phyloP scores from a whole-genome alignment of 1,139 yeast species.

The Debaryomyces subglobosus region DNA sequence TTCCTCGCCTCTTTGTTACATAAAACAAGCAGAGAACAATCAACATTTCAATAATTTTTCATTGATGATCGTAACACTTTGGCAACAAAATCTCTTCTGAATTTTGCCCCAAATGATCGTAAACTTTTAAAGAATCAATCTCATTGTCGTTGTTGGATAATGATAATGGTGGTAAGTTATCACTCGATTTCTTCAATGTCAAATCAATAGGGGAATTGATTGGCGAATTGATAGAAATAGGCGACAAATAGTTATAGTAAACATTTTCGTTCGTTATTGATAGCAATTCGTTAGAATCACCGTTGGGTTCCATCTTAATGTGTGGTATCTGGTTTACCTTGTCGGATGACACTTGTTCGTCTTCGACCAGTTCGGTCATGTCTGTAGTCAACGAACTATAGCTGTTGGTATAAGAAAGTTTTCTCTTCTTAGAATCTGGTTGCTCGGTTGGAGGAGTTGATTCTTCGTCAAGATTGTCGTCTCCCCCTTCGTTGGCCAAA shows the following conservation, averaged over 20 bases:
- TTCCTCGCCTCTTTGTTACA: neutral
- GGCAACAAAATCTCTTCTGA: constrained; percentile 53
- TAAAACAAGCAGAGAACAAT: constrained; percentile 42
- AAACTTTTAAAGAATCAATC: constrained; percentile 20
- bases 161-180: constrained; percentile 17
- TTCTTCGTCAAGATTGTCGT: constrained; percentile 9
- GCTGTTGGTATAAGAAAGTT: constrained; percentile 6
- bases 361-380: constrained; percentile 5
- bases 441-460: constrained; percentile 13
- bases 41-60: constrained; percentile 16
- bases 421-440: constrained; percentile 13
- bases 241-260: constrained; percentile 45
- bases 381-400: constrained; percentile 1
- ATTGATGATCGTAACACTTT: constrained; percentile 14
- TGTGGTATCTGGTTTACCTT: constrained; percentile 2
- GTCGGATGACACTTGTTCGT: constrained; percentile 1
- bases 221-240: constrained; percentile 49
- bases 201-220: constrained; percentile 45
- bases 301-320: constrained; percentile 16
- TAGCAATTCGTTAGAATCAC: constrained; percentile 16
- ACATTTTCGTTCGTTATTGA: constrained; percentile 16
- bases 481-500: constrained; percentile 15
- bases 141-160: constrained; percentile 15
- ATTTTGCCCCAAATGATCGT: constrained; percentile 53
- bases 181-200: constrained; percentile 31